A percentile compares a stretch with the other conserved stretches of the same genome.
Evolutionary conservation across 495 filamentous ascomycete genomes (phyloP).

Genomic region (Hypoxylon crocopeplum): DNA sequence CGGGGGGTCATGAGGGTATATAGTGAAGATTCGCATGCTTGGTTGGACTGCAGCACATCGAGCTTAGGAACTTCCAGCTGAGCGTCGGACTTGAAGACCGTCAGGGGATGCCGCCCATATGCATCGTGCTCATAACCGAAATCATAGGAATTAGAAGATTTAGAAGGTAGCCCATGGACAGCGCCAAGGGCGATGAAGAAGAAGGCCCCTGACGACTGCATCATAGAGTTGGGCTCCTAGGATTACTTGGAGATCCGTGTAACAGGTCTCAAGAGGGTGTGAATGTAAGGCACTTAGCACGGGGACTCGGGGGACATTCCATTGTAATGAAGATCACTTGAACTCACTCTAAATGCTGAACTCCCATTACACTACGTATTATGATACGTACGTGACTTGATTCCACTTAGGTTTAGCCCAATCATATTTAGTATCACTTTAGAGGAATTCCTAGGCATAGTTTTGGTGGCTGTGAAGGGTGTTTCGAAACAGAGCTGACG

Average conservation of each 20-base stretch:
- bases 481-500: too few relatives aligned
- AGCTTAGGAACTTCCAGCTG: slow-evolving; percentile 46
- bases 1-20: slow-evolving; percentile 54
- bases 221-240: slow-evolving; percentile 9
- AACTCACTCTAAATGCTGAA: too few relatives aligned
- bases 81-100: slow-evolving; percentile 46
- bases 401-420: too few relatives aligned
- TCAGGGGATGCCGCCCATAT: slow-evolving; percentile 49
- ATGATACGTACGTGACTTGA: too few relatives aligned
- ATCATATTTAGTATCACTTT: too few relatives aligned
- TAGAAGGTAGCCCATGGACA: slow-evolving; percentile 17
- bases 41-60: slow-evolving; percentile 45
- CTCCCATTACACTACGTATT: too few relatives aligned
- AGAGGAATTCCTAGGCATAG: too few relatives aligned
- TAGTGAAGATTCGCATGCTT: slow-evolving; percentile 47
- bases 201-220: slow-evolving; percentile 17
- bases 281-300: neutral
- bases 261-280: slow-evolving; percentile 1
- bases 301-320: slow-evolving; percentile 1
- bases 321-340: neutral
- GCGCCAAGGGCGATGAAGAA: slow-evolving; percentile 10
- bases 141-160: slow-evolving; percentile 21
- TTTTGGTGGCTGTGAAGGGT: too few relatives aligned
- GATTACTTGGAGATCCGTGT: neutral
- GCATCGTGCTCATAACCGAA: slow-evolving; percentile 44